Percentiles rank a stretch among this genome's conserved stretches.
Evolutionary conservation across 1,139 yeast species (phyloP).

Genomic region (Ashbya aceris): DNA sequence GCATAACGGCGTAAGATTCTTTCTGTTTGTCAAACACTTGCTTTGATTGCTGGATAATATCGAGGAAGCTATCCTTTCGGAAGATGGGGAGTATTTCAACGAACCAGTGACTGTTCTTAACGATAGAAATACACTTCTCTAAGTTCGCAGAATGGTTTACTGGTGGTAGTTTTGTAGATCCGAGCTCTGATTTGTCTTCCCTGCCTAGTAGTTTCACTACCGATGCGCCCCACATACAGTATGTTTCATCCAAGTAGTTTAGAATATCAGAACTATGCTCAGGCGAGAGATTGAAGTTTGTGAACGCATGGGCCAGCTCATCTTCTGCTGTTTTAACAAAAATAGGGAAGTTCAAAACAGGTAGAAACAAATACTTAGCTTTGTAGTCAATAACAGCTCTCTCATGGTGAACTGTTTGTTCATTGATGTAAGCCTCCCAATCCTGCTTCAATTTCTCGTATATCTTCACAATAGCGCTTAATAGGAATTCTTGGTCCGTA

Average conservation of each 20-base stretch:
- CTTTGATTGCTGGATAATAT: conserved; percentile 29
- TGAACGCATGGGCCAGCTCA: conserved; percentile 11
- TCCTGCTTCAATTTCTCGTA: conserved; percentile 42
- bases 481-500: conserved; percentile 60
- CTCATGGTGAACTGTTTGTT: conserved; percentile 46
- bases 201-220: conserved; percentile 15
- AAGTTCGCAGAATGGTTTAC: conserved; percentile 34
- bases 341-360: conserved; percentile 38
- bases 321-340: conserved; percentile 35
- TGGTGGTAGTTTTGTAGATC: neutral
- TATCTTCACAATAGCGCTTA: conserved; percentile 43
- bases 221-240: conserved; percentile 14
- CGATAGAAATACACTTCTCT: conserved; percentile 48
- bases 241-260: conserved; percentile 14
- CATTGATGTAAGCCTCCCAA: conserved; percentile 54
- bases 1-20: conserved; percentile 39
- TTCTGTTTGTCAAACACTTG: conserved; percentile 36
- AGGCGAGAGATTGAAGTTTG: conserved; percentile 8
- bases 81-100: conserved; percentile 36
- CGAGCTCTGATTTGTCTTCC: conserved; percentile 7
- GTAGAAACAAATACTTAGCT: conserved; percentile 35
- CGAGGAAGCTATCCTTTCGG: conserved; percentile 16
- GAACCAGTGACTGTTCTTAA: conserved; percentile 55
- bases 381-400: conserved; percentile 40
- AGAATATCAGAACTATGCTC: conserved; percentile 12